Evolutionary conservation across 2,329 filamentous ascomycete genomes (phyloP), one percentile per base, ranked within the genome.

Genomic region (Ophiosphaerella narmari): DNA sequence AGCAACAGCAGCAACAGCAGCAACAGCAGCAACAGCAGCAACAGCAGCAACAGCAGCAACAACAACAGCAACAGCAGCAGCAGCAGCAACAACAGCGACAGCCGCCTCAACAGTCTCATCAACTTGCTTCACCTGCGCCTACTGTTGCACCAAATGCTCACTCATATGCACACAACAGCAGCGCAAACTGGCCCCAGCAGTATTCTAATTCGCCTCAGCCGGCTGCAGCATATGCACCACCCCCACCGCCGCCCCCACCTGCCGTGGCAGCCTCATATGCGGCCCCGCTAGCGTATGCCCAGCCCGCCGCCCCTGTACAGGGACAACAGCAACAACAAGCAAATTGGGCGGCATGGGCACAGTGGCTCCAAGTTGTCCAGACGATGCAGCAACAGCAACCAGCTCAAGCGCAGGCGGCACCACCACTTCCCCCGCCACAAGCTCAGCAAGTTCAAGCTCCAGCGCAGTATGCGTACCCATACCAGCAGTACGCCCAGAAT

Each of bases 281-380:
- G 18, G 54, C 51, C 13, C 47, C 62, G 13, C 45, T 49, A 40
- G 46, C 54, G 4, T 57, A 56, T 39, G 52, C 51, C 21, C 53
- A 46, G 12, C 14, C 37, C 12, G 7, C 44, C n/a, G 37, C 44
- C 29, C 36, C 44, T 5, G 44, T 31, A n/a, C 21, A 48, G 47
- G 24, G 45, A 44, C 57, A 54, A 45, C 57, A 54, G 36, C 64
- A 66, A 48, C 62, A 62, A 39, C 66, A 70, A 47, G 61, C 62
- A 33, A 67, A 59, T 23, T 53, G 50, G 54, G 62, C 65, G 51
- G 64, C 64, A 43, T 66, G 63, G 63, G 61, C 61, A 31, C 63
- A 66, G 29, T 66, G 63, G 63, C 55, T 66, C 29, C 63, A 65
- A 33, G 61, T 65, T 3, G 60, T 63, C 12, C 55, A 55, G 32